phyloP scores from a whole-genome alignment of 441 rosid species.

The Cnidoscolus chayamansa region DNA sequence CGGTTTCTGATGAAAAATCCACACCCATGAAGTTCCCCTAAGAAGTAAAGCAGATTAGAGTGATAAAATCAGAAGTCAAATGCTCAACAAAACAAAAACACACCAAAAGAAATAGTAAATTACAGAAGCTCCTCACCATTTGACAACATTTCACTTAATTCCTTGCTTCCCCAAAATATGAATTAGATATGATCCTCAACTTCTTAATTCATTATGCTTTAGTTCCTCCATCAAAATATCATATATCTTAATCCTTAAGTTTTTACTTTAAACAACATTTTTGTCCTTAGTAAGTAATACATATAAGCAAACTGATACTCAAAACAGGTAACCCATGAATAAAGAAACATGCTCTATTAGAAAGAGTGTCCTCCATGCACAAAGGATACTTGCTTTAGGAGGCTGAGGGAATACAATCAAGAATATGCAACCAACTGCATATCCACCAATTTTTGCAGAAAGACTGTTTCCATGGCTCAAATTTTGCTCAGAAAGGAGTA shows the following conservation, averaged over 20 bases:
- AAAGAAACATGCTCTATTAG: background rate
- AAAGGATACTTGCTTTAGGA: background rate
- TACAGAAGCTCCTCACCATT: no score
- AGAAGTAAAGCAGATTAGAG: constrained; percentile 31
- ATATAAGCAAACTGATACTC: constrained; percentile 6
- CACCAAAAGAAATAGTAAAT: no score
- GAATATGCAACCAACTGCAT: no score
- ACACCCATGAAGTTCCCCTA: constrained; percentile 47
- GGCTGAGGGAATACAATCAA: background rate
- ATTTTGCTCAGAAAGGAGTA: background rate
- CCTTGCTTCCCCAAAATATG: no score
- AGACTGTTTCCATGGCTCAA: no score
- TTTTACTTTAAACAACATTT: no score
- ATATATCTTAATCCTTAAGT: no score
- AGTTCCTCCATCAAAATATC: no score
- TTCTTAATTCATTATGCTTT: no score
- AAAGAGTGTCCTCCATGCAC: background rate
- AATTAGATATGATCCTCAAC: no score
- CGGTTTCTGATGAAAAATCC: constrained; percentile 44
- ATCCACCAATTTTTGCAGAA: no score
- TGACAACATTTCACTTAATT: no score
- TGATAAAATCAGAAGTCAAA: constrained; percentile 20
- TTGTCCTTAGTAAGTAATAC: background rate
- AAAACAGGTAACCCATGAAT: background rate
- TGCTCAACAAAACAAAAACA: constrained; percentile 9